Evolutionary conservation across 768 basidiomycete species (phyloP).

Genomic region (Dioszegia crocea): DNA sequence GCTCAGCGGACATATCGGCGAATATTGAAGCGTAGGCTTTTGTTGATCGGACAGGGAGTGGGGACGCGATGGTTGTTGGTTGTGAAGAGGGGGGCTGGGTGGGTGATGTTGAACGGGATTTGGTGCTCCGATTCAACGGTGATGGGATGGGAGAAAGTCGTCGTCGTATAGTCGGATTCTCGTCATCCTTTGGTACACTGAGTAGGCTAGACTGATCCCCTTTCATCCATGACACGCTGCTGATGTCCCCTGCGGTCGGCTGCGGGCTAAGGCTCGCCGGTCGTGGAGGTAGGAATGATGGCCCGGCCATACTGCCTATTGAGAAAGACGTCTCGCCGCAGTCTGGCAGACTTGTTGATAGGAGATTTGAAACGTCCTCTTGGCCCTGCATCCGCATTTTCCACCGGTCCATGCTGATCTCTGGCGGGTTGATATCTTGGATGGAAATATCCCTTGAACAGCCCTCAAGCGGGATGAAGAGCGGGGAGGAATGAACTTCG

Average conservation of each 20-base stretch:
- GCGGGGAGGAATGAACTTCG: conserved; percentile 28
- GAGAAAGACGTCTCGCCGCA: conserved; percentile 18
- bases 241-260: background rate
- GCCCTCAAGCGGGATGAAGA: conserved; percentile 20
- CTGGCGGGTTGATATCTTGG: conserved; percentile 22
- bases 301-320: conserved; percentile 5
- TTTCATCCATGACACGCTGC: conserved; percentile 1
- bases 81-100: no score
- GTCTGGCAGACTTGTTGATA: conserved; percentile 24
- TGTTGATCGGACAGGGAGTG: background rate
- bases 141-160: conserved; percentile 20
- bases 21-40: conserved; percentile 35
- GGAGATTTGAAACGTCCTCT: conserved; percentile 40
- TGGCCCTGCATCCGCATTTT: conserved; percentile 18
- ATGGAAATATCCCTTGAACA: conserved; percentile 20
- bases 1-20: conserved; percentile 45
- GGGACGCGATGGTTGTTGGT: background rate
- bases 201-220: conserved; percentile 5
- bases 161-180: conserved; percentile 33
- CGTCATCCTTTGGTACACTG: conserved; percentile 9
- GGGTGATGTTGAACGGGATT: conserved; percentile 4
- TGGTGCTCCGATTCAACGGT: background rate
- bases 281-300: conserved; percentile 6
- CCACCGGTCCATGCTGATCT: conserved; percentile 10
- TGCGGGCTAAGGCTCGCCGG: conserved; percentile 5